A percentile compares a stretch with the other conserved stretches of the same genome.
phyloP scores from a whole-genome alignment of 2,329 filamentous ascomycete genomes.

The Neocucurbitaria cava region DNA sequence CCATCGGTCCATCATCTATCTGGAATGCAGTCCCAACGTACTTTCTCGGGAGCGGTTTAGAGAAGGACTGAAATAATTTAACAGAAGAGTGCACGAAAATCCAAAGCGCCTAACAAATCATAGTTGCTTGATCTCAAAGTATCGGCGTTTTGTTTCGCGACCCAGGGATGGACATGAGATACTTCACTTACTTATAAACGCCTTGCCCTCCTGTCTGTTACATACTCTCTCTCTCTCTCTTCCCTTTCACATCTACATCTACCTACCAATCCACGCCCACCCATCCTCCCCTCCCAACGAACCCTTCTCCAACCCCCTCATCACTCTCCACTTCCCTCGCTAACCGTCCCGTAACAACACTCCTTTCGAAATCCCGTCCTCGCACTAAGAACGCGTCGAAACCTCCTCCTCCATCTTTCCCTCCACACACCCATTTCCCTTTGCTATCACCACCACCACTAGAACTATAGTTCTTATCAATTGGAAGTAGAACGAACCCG shows the following conservation, averaged over 20 bases:
- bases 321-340: conserved; percentile 67
- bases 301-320: conserved; percentile 64
- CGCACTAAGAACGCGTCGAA: conserved; percentile 68
- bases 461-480: too few species aligned
- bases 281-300: conserved; percentile 68
- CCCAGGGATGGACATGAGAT: not conserved
- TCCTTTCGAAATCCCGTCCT: conserved; percentile 68
- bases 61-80: too few species aligned
- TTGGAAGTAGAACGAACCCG: conserved; percentile 64
- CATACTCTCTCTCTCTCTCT: too few species aligned
- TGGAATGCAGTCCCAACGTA: too few species aligned
- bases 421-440: conserved; percentile 13
- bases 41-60: too few species aligned
- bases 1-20: too few species aligned
- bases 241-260: not conserved
- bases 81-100: too few species aligned
- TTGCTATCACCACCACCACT: not conserved
- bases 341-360: conserved; percentile 68
- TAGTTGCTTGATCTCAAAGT: too few species aligned
- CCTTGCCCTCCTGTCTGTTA: too few species aligned
- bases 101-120: too few species aligned
- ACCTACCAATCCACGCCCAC: conserved; percentile 60
- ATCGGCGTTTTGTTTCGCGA: too few species aligned
- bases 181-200: too few species aligned
- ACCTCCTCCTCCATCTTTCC: conserved; percentile 44